phyloP scores from a whole-genome alignment of 2,329 filamentous ascomycete species.

The Aureobasidium pullulans region DNA sequence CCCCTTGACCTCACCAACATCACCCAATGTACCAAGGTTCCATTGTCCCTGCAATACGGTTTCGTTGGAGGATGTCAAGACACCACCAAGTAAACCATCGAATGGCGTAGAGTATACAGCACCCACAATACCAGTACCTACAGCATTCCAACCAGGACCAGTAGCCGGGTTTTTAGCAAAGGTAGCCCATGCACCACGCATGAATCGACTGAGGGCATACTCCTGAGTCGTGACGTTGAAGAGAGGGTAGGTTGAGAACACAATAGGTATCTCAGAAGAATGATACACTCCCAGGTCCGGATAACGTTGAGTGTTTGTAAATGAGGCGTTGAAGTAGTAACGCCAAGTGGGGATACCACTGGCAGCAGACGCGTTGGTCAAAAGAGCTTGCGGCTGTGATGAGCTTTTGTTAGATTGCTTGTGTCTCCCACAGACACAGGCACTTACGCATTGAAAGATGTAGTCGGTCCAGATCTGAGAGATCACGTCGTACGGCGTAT shows the following conservation, averaged over 20 bases:
- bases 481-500: conserved; percentile 22
- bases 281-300: conserved; percentile 28
- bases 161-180: conserved; percentile 31
- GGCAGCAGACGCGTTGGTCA: conserved; percentile 24
- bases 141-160: conserved; percentile 31
- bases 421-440: not conserved
- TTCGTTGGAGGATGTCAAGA: conserved; percentile 17
- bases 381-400: conserved; percentile 17
- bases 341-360: conserved; percentile 29
- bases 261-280: conserved; percentile 28
- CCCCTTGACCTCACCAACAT: conserved; percentile 18
- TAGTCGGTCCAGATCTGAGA: conserved; percentile 24
- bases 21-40: conserved; percentile 23
- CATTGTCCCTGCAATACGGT: conserved; percentile 18
- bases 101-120: conserved; percentile 20
- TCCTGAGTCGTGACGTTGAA: conserved; percentile 25
- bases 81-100: conserved; percentile 18
- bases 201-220: conserved; percentile 24
- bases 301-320: conserved; percentile 26
- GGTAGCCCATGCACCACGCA: conserved; percentile 29
- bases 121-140: conserved; percentile 21
- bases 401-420: not conserved
- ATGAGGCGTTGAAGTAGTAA: conserved; percentile 32
- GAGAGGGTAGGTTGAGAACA: conserved; percentile 29
- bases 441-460: conserved; percentile 23